Evolutionary conservation across 1,139 yeast species (phyloP).

Genomic region (Geotrichum fermentans): DNA sequence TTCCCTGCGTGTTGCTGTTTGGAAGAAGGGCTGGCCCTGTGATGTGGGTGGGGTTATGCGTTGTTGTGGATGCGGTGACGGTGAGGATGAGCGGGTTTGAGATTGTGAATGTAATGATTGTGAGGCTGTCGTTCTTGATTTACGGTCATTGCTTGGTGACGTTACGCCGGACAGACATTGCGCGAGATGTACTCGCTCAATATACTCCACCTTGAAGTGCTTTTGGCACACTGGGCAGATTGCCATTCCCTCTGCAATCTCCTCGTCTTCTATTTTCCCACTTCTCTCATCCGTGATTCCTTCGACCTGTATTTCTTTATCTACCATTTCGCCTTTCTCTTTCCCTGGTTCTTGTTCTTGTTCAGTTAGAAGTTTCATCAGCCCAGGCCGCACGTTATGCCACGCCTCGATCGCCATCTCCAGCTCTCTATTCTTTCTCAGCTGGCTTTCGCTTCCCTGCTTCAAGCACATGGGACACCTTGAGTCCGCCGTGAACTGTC

Average conservation of each 20-base stretch:
- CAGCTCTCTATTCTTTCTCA: constrained; percentile 63
- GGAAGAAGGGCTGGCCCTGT: background rate
- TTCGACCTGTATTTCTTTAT: background rate
- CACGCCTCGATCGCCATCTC: constrained; percentile 68
- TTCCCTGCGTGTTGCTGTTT: constrained; percentile 14
- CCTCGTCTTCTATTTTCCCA: background rate
- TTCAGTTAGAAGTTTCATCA: constrained; percentile 12
- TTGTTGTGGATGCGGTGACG: constrained; percentile 5
- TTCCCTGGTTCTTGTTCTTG: constrained; percentile 1
- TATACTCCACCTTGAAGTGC: constrained; percentile 50
- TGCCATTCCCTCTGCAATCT: constrained; percentile 5
- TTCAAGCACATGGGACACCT: constrained; percentile 74
- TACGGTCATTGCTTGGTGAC: no score
- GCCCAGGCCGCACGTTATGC: constrained; percentile 34
- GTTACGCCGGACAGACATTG: constrained; percentile 44
- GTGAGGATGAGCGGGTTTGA: background rate
- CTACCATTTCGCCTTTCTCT: constrained; percentile 11
- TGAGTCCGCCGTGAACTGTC: constrained; percentile 54
- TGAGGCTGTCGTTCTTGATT: background rate
- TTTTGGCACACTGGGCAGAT: constrained; percentile 67
- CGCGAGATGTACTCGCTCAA: constrained; percentile 69
- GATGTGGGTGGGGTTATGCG: constrained; percentile 9
- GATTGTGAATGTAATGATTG: background rate
- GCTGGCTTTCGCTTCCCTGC: constrained; percentile 64
- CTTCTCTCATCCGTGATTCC: background rate